These are phyloP conservation scores for Teunomyces gatunensis DNA, from an alignment of 805 yeast genomes.

Conservation along the genomic window DNA sequence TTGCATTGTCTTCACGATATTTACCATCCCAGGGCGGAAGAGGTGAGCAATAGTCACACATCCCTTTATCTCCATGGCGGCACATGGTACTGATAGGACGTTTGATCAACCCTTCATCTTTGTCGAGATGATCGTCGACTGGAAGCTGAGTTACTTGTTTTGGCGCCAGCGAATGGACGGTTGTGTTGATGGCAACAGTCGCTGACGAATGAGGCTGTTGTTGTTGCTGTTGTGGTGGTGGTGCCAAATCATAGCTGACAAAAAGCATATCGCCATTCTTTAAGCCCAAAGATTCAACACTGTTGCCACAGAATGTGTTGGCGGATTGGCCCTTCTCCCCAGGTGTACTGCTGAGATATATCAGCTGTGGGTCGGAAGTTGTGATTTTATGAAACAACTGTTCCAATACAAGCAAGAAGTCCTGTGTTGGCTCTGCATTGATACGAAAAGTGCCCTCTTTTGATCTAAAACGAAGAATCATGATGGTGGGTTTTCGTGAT, in stretches of 20 bases:
- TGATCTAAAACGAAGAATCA: slow-evolving; percentile 69
- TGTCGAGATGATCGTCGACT: slow-evolving; percentile 66
- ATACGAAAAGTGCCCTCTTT: slow-evolving; percentile 82
- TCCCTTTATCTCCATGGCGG: slow-evolving; percentile 87
- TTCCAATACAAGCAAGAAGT: slow-evolving; percentile 45
- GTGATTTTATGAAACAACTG: slow-evolving; percentile 30
- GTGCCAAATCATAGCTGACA: slow-evolving; percentile 30
- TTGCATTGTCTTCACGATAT: slow-evolving; percentile 69
- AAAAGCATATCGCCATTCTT: slow-evolving; percentile 60
- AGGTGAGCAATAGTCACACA: slow-evolving; percentile 97
- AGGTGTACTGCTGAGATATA: slow-evolving; percentile 46
- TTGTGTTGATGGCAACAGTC: slow-evolving; percentile 3
- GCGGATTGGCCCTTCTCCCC: slow-evolving; percentile 42
- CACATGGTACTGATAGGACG: slow-evolving; percentile 66
- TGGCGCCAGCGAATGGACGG: neutral
- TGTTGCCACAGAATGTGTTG: slow-evolving; percentile 29
- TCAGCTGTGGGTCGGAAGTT: slow-evolving; percentile 17
- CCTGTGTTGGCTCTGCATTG: slow-evolving; percentile 42
- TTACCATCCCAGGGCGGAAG: slow-evolving; percentile 90
- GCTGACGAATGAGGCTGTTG: slow-evolving; percentile 11
- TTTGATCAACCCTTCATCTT: slow-evolving; percentile 67
- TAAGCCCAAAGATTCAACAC: slow-evolving; percentile 46
- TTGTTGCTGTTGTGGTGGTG: slow-evolving; percentile 11
- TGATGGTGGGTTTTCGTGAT: slow-evolving; percentile 2
- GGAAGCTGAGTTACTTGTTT: slow-evolving; percentile 26